Conservation (phyloP, 75 land plant species). For the Isoetes taiwanensis region DNA sequence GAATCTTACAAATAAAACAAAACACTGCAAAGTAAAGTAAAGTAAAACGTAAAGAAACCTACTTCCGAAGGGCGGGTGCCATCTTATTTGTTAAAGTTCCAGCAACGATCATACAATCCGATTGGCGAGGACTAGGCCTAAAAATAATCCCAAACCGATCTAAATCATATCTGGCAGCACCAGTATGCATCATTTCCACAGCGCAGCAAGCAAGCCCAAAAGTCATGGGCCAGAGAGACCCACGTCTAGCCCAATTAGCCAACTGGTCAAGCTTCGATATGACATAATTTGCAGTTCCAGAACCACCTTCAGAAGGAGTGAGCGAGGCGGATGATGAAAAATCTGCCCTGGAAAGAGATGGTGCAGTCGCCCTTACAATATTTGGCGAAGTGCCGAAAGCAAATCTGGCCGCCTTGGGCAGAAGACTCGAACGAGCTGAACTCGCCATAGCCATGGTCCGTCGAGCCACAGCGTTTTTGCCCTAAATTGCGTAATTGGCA, state of each 20-base stretch:
- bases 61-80: conserved; percentile 98
- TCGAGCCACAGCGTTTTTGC: too few relatives aligned
- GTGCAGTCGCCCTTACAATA: too few relatives aligned
- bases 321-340: too few relatives aligned
- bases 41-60: conserved; percentile 7
- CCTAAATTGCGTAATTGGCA: too few relatives aligned
- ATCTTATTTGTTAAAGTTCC: conserved; percentile 99
- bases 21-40: too few relatives aligned
- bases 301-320: too few relatives aligned
- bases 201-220: conserved; percentile 98
- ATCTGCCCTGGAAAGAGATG: too few relatives aligned
- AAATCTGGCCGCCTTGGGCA: too few relatives aligned
- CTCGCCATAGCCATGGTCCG: too few relatives aligned
- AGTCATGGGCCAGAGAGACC: conserved; percentile 99
- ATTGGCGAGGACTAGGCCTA: conserved; percentile 90
- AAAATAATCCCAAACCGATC: conserved; percentile 94
- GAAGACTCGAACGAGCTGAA: too few relatives aligned
- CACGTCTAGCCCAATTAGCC: conserved; percentile 86
- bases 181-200: conserved; percentile 99
- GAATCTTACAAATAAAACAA: too few relatives aligned
- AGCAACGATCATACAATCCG: conserved; percentile 97
- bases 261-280: conserved; percentile 90
- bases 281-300: conserved; percentile 86
- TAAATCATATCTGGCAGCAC: conserved; percentile 84
- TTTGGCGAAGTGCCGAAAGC: too few relatives aligned